Evolutionary conservation across 225 moss, liverwort and hornwort genomes (phyloP).

Genomic region (Marchantia paleacea): DNA sequence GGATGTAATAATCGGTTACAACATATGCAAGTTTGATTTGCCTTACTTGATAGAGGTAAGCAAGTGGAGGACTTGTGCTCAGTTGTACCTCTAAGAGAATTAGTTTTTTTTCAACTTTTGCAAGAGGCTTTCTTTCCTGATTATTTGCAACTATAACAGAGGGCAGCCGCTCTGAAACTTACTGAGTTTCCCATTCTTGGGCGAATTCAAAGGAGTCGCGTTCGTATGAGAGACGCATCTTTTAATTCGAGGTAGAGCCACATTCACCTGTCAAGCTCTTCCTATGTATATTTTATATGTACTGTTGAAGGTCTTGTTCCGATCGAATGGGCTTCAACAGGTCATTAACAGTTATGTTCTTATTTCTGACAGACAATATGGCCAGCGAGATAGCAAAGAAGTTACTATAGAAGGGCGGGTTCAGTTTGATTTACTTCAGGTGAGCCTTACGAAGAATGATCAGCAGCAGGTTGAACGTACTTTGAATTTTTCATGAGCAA

Average conservation of each 20-base stretch:
- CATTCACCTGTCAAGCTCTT: not conserved
- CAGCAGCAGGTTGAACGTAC: not conserved
- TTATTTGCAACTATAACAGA: conserved; percentile 34
- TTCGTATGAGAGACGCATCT: conserved; percentile 89
- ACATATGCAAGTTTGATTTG: conserved; percentile 97
- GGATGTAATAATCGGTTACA: conserved; percentile 95
- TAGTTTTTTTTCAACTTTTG: not conserved
- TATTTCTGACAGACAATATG: conserved; percentile 70
- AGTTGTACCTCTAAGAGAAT: not conserved
- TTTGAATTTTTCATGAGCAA: too few relatives aligned
- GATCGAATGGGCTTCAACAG: too few relatives aligned
- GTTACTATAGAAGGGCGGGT: conserved; percentile 98
- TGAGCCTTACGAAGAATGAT: not conserved
- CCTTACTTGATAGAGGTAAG: conserved; percentile 88
- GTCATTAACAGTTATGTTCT: too few relatives aligned
- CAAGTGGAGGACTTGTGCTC: not conserved
- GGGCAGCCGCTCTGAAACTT: conserved; percentile 73
- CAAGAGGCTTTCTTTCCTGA: not conserved
- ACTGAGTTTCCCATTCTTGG: conserved; percentile 85
- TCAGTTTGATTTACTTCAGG: conserved; percentile 98
- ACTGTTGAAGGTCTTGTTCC: not conserved
- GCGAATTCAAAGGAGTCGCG: conserved; percentile 79
- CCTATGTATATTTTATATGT: not conserved
- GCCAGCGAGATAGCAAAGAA: conserved; percentile 97
- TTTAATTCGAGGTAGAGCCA: conserved; percentile 67